Evolutionary conservation across 306 rosid species (phyloP).

Genomic region (Arachis hypogaea): DNA sequence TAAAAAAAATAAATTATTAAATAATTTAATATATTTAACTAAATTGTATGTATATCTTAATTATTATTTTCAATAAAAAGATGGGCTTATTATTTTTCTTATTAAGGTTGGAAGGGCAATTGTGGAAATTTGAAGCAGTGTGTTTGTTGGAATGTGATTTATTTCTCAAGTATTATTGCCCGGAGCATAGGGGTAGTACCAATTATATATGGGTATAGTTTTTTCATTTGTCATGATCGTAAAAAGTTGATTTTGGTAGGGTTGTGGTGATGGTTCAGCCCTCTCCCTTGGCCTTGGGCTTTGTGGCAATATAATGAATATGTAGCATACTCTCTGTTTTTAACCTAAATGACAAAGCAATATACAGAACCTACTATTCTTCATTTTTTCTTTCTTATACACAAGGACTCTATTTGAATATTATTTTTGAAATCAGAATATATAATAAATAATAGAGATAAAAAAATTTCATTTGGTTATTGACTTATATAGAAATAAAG

Average conservation of each 20-base stretch:
- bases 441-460: no score
- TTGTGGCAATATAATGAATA: slow-evolving; percentile 36
- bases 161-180: background rate
- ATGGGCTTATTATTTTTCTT: background rate
- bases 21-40: no score
- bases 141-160: slow-evolving; percentile 29
- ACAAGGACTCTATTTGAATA: background rate
- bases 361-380: background rate
- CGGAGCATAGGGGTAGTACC: background rate
- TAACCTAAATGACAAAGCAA: slow-evolving; percentile 38
- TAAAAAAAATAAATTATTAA: no score
- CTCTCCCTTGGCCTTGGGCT: slow-evolving; percentile 25
- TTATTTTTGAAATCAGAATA: no score
- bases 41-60: no score
- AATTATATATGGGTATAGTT: background rate
- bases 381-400: background rate
- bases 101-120: slow-evolving; percentile 39
- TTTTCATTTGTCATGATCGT: slow-evolving; percentile 19
- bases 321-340: slow-evolving; percentile 38
- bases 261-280: slow-evolving; percentile 13
- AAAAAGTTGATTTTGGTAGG: background rate
- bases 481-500: no score
- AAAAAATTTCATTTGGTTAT: no score
- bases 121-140: slow-evolving; percentile 27
- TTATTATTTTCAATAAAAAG: background rate